A percentile compares a stretch with the other conserved stretches of the same genome.
These are phyloP conservation scores for Taiozyma sp. DNA, from an alignment of 1,139 yeast species.

Conservation along the genomic window DNA sequence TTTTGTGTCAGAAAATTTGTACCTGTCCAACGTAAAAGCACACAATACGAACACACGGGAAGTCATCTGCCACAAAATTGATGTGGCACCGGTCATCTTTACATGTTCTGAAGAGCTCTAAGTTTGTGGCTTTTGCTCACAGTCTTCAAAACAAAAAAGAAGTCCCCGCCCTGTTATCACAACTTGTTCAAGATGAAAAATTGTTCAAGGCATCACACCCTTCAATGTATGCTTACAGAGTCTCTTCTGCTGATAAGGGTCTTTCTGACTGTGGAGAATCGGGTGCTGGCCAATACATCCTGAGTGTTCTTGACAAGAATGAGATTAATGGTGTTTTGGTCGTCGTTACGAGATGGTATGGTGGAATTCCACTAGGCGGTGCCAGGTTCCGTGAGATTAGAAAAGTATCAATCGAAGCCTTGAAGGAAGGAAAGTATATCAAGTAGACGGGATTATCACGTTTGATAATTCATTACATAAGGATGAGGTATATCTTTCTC, in stretches of 20 bases:
- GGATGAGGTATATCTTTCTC: too few species aligned
- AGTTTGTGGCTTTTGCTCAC: constrained; percentile 56
- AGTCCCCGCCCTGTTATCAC: constrained; percentile 34
- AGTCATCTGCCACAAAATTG: background rate
- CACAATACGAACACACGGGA: background rate
- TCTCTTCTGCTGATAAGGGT: constrained; percentile 43
- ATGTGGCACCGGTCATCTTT: constrained; percentile 3
- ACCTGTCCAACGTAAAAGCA: background rate
- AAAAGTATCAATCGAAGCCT: constrained; percentile 43
- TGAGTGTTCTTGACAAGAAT: constrained; percentile 44
- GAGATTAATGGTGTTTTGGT: constrained; percentile 49
- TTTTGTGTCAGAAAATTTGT: background rate
- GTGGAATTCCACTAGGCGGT: constrained; percentile 64
- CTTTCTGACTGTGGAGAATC: constrained; percentile 60
- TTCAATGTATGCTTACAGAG: constrained; percentile 65
- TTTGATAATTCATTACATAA: too few species aligned
- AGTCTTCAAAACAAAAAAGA: constrained; percentile 26
- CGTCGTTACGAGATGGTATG: constrained; percentile 71
- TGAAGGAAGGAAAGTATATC: constrained; percentile 20
- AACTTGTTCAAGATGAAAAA: constrained; percentile 39
- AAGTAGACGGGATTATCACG: background rate
- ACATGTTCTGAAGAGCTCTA: constrained; percentile 40
- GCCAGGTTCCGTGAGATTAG: constrained; percentile 61
- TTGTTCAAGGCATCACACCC: constrained; percentile 58
- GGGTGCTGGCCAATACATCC: constrained; percentile 55